Evolutionary conservation across 441 rosid genomes (phyloP).

Genomic region (Mallotus repandus): DNA sequence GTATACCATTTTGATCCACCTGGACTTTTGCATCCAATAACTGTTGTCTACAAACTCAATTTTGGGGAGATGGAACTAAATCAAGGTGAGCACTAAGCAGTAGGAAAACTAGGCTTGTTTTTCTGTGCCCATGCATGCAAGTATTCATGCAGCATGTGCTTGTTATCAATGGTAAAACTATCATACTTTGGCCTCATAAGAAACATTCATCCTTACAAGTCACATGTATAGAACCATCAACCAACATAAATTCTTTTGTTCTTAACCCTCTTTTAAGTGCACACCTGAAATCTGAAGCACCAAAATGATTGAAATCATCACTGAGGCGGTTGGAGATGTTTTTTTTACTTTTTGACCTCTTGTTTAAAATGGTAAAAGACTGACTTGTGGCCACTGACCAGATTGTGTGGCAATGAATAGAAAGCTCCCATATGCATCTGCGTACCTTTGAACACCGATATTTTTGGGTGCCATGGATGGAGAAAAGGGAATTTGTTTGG

Average conservation of each 20-base stretch:
- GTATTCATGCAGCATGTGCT: not conserved
- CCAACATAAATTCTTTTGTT: not conserved
- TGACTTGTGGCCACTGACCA: not conserved
- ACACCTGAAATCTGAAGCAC: not conserved
- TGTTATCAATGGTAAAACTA: not conserved
- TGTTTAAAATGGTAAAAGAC: not conserved
- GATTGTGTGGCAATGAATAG: not conserved
- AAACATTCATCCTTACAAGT: not conserved
- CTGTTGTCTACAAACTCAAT: constrained; percentile 75
- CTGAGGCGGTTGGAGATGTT: too few species aligned
- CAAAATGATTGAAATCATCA: constrained; percentile 7
- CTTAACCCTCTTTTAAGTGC: not conserved
- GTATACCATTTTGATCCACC: constrained; percentile 73
- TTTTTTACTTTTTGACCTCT: constrained; percentile 2
- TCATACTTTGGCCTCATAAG: not conserved
- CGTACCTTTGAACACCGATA: not conserved
- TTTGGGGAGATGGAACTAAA: constrained; percentile 89
- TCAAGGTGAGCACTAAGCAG: constrained; percentile 53
- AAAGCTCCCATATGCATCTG: not conserved
- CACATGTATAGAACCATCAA: not conserved
- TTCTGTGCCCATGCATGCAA: constrained; percentile 8
- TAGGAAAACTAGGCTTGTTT: not conserved
- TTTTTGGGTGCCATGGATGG: constrained; percentile 1
- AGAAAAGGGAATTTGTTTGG: not conserved
- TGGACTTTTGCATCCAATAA: constrained; percentile 73